Percentiles rank a stretch among this genome's conserved stretches.
Conservation (phyloP, 805 yeast genomes). For the Candida methanosorbosa region DNA sequence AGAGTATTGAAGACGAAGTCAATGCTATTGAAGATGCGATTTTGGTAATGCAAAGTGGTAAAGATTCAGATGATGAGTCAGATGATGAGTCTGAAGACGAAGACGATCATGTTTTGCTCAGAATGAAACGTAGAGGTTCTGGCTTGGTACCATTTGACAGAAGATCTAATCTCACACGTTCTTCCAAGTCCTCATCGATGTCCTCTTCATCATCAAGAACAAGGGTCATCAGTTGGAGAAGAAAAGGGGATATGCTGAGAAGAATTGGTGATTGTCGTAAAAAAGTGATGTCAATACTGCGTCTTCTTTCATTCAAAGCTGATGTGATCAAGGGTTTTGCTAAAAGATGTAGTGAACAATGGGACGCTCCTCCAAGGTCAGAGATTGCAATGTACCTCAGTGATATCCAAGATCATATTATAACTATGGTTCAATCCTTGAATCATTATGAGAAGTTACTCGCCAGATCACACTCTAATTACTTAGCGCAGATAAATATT, state of each 20-base stretch:
- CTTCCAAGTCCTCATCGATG: slow-evolving; percentile 10
- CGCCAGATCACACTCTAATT: slow-evolving; percentile 93
- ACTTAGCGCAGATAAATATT: slow-evolving; percentile 91
- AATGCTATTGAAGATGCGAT: slow-evolving; percentile 92
- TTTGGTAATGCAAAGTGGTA: slow-evolving; percentile 72
- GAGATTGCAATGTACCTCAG: slow-evolving; percentile 94
- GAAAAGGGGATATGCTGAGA: slow-evolving; percentile 90
- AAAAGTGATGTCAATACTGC: slow-evolving; percentile 81
- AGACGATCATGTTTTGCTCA: slow-evolving; percentile 21
- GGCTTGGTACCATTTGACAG: slow-evolving; percentile 11
- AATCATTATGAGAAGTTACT: slow-evolving; percentile 91
- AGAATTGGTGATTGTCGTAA: slow-evolving; percentile 94
- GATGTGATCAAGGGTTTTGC: slow-evolving; percentile 97
- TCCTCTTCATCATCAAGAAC: slow-evolving; percentile 27
- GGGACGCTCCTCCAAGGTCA: slow-evolving; percentile 69
- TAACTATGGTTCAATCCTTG: slow-evolving; percentile 92
- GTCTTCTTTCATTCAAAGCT: slow-evolving; percentile 86
- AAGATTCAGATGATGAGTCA: slow-evolving; percentile 34
- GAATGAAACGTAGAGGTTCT: slow-evolving; percentile 20
- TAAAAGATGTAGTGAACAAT: slow-evolving; percentile 79
- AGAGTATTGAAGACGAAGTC: slow-evolving; percentile 88
- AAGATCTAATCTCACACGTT: slow-evolving; percentile 10
- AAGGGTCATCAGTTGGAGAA: slow-evolving; percentile 63
- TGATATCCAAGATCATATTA: slow-evolving; percentile 95
- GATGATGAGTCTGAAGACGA: slow-evolving; percentile 29